Base-by-base conservation (phyloP, 2,329 filamentous ascomycete genomes). In the Simplicillium aogashimaense region DNA sequence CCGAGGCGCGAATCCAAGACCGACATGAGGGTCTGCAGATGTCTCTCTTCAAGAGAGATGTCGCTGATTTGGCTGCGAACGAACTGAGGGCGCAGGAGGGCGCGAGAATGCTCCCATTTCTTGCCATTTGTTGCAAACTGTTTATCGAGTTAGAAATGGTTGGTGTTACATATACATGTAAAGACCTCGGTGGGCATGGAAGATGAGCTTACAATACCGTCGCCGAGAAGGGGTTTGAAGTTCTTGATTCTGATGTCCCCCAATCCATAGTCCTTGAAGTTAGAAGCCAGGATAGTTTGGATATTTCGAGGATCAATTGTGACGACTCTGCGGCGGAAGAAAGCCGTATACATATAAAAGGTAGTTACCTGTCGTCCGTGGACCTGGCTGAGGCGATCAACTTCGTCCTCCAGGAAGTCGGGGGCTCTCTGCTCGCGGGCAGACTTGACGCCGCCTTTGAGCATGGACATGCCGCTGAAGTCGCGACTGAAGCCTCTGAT, bases 11-110 rank as follows among this genome's bases (percentile, higher is more conserved):
- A 35, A 8, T 51, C 39, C 32, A 55, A 39, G 13, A 48, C 51
- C 2, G 45, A 44, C 32, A 55, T 50, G 29, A 61, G 49, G 12
- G 49, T 52, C 39, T 62, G 54, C n/a, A 69, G 55, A 39, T 58
- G 52, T 4, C 43, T 42, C 42, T 68, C 66, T 29, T 65, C 59
- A 3, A 69, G 50, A 4, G 59, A 57, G 15, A 70, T 55, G 43
- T 70, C 59, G 42, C 59, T 59, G 40, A 70, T 60, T 44, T 69
- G 65, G 29, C 65, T 61, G 14, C 59, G 52, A 2, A 55, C 53
- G 47, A 69, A 68, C 33, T 64, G 58, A 0, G 65, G 65, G 1
- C 64, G 56, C 16, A 67, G 51, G 3, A 66, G 50, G 6, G 59
- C 55, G 1, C 64, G 50, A 2, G 61, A 64, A 32, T 59, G 54